A percentile compares a stretch with the other conserved stretches of the same genome.
phyloP scores from a whole-genome alignment of 345 rosid species.

The Noccaea caerulescens region DNA sequence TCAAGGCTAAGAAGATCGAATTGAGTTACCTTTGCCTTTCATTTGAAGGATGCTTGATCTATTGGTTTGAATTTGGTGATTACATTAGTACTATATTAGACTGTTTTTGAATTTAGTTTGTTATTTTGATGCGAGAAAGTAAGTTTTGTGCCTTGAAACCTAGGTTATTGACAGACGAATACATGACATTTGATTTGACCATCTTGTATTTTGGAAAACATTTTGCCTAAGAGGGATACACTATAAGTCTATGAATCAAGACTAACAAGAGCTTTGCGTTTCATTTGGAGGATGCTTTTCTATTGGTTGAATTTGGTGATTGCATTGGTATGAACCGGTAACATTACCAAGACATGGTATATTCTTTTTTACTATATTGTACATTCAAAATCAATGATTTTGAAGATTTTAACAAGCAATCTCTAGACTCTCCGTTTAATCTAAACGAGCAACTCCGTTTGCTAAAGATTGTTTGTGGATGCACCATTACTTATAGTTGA shows the following conservation, averaged over 20 bases:
- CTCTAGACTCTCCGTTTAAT: no score
- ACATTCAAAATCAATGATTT: no score
- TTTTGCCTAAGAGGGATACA: background rate
- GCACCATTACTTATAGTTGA: no score
- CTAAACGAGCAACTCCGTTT: no score
- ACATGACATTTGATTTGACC: background rate
- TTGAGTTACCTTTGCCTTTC: constrained; percentile 7
- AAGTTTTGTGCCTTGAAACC: background rate
- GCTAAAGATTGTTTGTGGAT: no score
- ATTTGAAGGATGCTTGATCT: background rate
- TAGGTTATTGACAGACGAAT: background rate
- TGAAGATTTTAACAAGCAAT: no score
- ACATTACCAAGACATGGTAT: constrained; percentile 5
- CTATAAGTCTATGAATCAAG: background rate
- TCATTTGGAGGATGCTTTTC: no score
- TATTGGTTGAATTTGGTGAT: background rate
- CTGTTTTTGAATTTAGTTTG: background rate
- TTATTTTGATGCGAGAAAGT: background rate
- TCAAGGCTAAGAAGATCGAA: background rate
- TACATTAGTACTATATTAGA: background rate
- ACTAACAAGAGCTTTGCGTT: background rate
- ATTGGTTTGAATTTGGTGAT: constrained; percentile 5
- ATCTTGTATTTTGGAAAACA: background rate
- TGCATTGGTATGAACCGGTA: background rate
- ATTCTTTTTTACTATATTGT: background rate